Evolutionary conservation across 139 green algal species (phyloP), one percentile per base, ranked within the genome.

Genomic region (Chlorella sp.): DNA sequence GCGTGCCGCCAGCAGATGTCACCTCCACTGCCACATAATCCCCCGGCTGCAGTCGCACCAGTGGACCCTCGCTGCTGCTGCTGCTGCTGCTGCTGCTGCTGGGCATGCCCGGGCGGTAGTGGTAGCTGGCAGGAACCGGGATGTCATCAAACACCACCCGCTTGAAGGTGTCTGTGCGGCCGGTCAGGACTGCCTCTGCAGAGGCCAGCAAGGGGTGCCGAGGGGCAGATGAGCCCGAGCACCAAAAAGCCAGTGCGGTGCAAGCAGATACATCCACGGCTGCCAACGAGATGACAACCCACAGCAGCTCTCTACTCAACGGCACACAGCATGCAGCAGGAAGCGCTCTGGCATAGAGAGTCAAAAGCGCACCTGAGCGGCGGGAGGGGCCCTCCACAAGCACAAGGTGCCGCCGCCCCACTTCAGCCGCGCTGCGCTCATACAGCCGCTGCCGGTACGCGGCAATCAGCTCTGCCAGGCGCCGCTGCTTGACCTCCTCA

Each of bases 111-210:
- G 21, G 21, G 60, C 39, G 25, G 32, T 51, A 16, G 57, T 25
- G 41, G 62, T 89, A 88, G 47, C 30, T 36, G 32, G 60, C 69
- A 12, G 90, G 82, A 26, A 94, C 55, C 7, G 78, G 51, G 12
- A 67, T 34, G 23, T 93, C 85, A 0, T 74, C 65, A 63, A 95
- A 90, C 13, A 94, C 39, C 2, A 94, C 92, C 1, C 94, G 89
- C 87, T 96, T 96, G 74, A 94, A 93, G 41, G 81, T 95, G 88
- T 91, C 91, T 4, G 91, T 95, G 26, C 91, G 82, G 30, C 94
- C 95, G 0, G 90, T 95, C 47, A 94, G 79, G 15, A n/a, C 67
- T 20, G 41, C 25, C 26, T 80, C 76, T 82, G 76, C 76, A 57
- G 25, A 5, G 1, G 7, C 23, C 21, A 39, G 15, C 7, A 12